Base-by-base conservation (phyloP, 2,329 filamentous ascomycete species). In the Ampelomyces quisqualis region DNA sequence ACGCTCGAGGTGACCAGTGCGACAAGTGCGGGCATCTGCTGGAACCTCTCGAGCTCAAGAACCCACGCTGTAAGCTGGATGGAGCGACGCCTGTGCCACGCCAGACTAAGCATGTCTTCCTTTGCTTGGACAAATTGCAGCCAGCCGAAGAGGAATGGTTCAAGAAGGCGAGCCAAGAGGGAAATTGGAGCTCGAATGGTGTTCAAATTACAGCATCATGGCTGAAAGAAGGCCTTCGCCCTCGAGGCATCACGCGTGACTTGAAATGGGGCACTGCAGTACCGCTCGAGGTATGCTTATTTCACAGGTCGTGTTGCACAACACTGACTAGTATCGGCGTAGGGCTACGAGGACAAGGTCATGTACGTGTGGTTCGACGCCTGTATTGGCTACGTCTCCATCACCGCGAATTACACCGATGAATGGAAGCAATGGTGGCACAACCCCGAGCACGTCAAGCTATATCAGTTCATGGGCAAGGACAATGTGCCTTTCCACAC, bases 361-460 rank as follows among this genome's bases (percentile, higher is more conserved):
- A 82, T 96, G 53, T 96, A 96, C 62, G 90, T 95, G 45, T 88
- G 85, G 89, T 89, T 96, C 64, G 88, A 95, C 65, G 88, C 88
- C 39, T 93, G 88, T 69, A 93, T 95, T 60, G 90, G 90, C 14
- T 96, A 96, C 66, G 84, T 90, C n/a, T 95, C 89, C 2, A 96
- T 96, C 55, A 95, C 90, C 1, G 88, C 88, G 51, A 90, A 82
- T 57, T 95, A 95, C 68, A 95, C 90, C 4, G 78, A 83, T 30
- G 78, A 94, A 49, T 96, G 90, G 90, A 84, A 95, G 73, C 79
- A 88, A 62, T 96, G 90, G 90, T 96, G 90, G 90, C 84, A 86
- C 63, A 86, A 94, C 67, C 88, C 89, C 0, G 85, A 95, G 30
- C 78, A 95, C 22, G 90, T 96, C 33, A 80, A 85, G 62, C 79